Evolutionary conservation across 169 alveolate genomes (phyloP).

Genomic region (Besnoitia besnoiti): DNA sequence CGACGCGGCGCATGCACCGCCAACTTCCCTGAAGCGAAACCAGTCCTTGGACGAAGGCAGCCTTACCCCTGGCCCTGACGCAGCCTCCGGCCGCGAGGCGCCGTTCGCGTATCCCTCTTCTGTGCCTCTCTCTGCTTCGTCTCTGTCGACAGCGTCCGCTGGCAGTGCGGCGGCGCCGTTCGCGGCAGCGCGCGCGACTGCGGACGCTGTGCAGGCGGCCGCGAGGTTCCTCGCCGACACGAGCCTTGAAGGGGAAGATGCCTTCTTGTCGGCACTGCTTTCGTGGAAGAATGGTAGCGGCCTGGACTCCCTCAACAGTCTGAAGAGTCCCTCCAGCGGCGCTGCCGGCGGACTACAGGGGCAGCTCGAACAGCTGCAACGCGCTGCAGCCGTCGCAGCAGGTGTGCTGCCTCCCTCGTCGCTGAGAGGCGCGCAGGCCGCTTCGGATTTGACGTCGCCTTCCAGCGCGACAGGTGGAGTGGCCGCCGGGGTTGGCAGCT

Average conservation of each 20-base stretch:
- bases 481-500: too few species aligned
- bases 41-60: not conserved
- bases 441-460: not conserved
- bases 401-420: not conserved
- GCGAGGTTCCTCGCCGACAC: not conserved
- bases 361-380: not conserved
- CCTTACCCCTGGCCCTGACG: not conserved
- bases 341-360: not conserved
- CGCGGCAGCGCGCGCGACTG: not conserved
- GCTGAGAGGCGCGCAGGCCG: not conserved
- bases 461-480: not conserved
- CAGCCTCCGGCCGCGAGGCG: not conserved
- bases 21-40: not conserved
- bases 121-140: not conserved
- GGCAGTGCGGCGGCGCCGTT: not conserved
- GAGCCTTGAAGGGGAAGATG: not conserved
- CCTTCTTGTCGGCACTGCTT: not conserved
- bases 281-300: not conserved
- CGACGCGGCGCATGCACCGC: not conserved
- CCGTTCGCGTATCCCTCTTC: not conserved
- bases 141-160: not conserved
- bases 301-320: not conserved
- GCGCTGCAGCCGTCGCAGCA: constrained; percentile 17
- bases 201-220: not conserved
- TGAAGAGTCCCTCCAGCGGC: not conserved